Evolutionary conservation across 2,329 filamentous ascomycete genomes (phyloP).

Genomic region (Ascochyta fabae): DNA sequence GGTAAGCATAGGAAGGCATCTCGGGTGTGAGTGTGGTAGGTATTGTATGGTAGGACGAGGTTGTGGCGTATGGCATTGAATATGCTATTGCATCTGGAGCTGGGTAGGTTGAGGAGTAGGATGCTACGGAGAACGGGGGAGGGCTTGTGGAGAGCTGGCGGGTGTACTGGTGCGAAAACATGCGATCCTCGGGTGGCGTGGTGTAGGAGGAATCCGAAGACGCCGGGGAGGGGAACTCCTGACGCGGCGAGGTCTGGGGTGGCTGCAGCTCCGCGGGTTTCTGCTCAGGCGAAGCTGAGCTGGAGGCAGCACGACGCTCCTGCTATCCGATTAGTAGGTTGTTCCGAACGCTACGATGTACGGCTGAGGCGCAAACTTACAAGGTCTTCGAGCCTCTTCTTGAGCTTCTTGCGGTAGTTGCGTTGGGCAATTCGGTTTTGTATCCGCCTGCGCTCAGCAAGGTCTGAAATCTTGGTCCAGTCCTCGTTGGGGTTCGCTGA

Average conservation of each 20-base stretch:
- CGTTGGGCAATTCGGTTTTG: conserved; percentile 98
- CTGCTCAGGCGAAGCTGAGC: conserved; percentile 65
- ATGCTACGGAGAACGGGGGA: conserved; percentile 62
- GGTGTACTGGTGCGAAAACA: conserved; percentile 71
- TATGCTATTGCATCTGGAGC: conserved; percentile 70
- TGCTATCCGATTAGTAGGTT: conserved; percentile 26
- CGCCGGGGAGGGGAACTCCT: conserved; percentile 46
- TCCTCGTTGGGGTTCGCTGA: conserved; percentile 96
- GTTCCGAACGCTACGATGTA: conserved; percentile 19
- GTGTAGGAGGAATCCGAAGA: conserved; percentile 47
- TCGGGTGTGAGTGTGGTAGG: conserved; percentile 47
- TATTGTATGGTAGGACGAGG: conserved; percentile 48
- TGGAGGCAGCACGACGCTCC: conserved; percentile 75
- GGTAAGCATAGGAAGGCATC: conserved; percentile 60
- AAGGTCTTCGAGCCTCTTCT: conserved; percentile 85
- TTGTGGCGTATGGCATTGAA: conserved; percentile 59
- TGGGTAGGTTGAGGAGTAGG: conserved; percentile 71
- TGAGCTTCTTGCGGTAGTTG: conserved; percentile 96
- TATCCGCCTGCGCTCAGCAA: conserved; percentile 90
- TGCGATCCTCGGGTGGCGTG: conserved; percentile 68
- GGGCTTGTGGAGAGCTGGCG: conserved; percentile 75
- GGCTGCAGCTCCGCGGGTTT: conserved; percentile 60
- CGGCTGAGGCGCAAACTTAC: conserved; percentile 24
- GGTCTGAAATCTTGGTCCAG: conserved; percentile 98
- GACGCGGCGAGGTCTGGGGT: conserved; percentile 44